A percentile compares a stretch with the other conserved stretches of the same genome.
These are phyloP conservation scores for Curvularia verruculosa DNA, from an alignment of 2,329 filamentous ascomycete genomes.

Conservation along the genomic window DNA sequence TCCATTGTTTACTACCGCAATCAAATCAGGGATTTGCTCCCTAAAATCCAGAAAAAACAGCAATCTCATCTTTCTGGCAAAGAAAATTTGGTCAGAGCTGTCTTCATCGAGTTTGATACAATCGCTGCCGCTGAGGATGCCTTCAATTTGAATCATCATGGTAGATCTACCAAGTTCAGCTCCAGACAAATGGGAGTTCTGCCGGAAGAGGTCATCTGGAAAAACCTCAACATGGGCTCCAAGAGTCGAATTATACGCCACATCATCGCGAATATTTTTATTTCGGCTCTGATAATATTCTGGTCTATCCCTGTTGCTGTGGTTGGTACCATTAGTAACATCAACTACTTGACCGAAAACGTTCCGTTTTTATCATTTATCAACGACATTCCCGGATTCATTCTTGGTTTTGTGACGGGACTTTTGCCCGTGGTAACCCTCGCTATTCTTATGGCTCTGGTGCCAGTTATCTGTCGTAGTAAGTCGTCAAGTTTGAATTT, in stretches of 20 bases:
- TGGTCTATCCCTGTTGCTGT: slow-evolving; percentile 54
- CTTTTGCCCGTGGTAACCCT: slow-evolving; percentile 53
- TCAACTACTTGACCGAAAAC: slow-evolving; percentile 49
- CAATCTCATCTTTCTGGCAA: slow-evolving; percentile 69
- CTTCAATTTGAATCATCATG: slow-evolving; percentile 47
- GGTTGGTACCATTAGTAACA: slow-evolving; percentile 53
- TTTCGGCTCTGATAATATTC: slow-evolving; percentile 53
- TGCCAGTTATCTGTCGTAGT: slow-evolving; percentile 51
- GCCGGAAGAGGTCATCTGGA: slow-evolving; percentile 56
- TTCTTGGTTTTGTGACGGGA: slow-evolving; percentile 54
- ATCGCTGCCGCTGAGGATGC: slow-evolving; percentile 85
- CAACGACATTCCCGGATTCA: slow-evolving; percentile 46
- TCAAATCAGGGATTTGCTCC: slow-evolving; percentile 74
- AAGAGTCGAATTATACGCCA: slow-evolving; percentile 39
- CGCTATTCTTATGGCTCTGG: slow-evolving; percentile 52
- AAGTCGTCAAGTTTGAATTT: not conserved
- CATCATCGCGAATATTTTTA: slow-evolving; percentile 45
- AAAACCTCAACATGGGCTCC: slow-evolving; percentile 50
- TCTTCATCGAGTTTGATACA: slow-evolving; percentile 85
- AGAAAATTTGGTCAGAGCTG: slow-evolving; percentile 70
- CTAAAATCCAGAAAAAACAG: slow-evolving; percentile 72
- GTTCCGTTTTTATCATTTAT: slow-evolving; percentile 52
- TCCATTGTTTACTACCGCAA: slow-evolving; percentile 84
- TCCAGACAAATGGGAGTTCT: slow-evolving; percentile 52
- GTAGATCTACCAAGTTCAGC: slow-evolving; percentile 29